Evolutionary conservation across 2,329 filamentous ascomycete species (phyloP).

Genomic region (Stagonosporopsis cucurbitacearum): DNA sequence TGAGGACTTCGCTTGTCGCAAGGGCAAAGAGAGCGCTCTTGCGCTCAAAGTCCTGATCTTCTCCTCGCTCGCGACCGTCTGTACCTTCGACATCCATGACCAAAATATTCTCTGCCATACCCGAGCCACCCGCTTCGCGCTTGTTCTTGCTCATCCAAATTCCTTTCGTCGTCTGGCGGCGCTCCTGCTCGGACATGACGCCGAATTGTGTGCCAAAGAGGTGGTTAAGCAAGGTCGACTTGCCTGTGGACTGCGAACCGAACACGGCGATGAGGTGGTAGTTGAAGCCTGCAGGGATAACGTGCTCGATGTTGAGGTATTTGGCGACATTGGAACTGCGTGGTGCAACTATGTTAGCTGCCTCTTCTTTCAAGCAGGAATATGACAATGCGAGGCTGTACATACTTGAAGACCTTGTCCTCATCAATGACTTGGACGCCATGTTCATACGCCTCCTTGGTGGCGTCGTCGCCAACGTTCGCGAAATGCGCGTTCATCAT

Average conservation of each 20-base stretch:
- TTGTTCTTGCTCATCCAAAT: constrained; percentile 99
- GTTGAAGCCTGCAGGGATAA: constrained; percentile 93
- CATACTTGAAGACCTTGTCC: constrained; percentile 96
- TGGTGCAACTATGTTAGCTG: constrained; percentile 30
- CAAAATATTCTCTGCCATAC: constrained; percentile 96
- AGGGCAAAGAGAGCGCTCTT: constrained; percentile 97
- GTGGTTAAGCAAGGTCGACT: constrained; percentile 94
- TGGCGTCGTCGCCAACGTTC: constrained; percentile 68
- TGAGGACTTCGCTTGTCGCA: constrained; percentile 95
- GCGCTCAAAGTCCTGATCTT: constrained; percentile 98
- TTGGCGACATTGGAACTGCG: constrained; percentile 75
- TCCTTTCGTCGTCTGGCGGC: constrained; percentile 96
- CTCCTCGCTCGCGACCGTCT: constrained; percentile 91
- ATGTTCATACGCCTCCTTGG: constrained; percentile 78
- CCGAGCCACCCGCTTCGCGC: constrained; percentile 55
- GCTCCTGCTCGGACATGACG: constrained; percentile 94
- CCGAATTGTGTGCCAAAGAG: constrained; percentile 96
- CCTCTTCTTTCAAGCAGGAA: background rate
- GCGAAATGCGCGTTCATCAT: constrained; percentile 83
- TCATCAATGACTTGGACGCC: constrained; percentile 97
- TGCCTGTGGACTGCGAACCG: constrained; percentile 96
- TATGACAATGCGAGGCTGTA: constrained; percentile 6
- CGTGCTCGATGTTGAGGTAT: constrained; percentile 80
- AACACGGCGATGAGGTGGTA: constrained; percentile 99
- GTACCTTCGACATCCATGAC: constrained; percentile 99